phyloP scores from a whole-genome alignment of 139 green algal genomes.

The Haematococcus lacustris region DNA sequence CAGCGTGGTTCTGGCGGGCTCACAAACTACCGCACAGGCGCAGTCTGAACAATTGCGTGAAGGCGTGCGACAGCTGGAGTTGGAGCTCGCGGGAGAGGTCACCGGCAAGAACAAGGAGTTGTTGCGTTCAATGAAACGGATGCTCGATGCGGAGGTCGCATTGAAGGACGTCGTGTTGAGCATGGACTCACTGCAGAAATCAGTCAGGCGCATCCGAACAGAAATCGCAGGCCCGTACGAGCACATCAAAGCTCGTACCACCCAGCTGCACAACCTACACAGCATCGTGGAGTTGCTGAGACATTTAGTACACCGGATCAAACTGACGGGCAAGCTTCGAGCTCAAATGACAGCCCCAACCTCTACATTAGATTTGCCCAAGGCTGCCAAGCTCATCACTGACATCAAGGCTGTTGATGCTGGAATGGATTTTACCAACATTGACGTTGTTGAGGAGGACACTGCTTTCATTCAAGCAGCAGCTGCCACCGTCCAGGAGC shows the following conservation, averaged over 20 bases:
- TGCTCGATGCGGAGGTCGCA: conserved; percentile 49
- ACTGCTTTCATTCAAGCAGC: conserved; percentile 46
- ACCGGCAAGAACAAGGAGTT: conserved; percentile 44
- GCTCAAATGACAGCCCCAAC: conserved; percentile 25
- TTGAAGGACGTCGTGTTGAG: conserved; percentile 52
- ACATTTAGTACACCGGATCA: conserved; percentile 49
- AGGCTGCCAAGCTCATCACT: conserved; percentile 71
- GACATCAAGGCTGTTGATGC: conserved; percentile 50
- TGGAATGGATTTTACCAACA: conserved; percentile 49
- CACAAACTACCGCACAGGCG: conserved; percentile 50
- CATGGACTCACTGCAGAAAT: conserved; percentile 56
- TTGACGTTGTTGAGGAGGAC: conserved; percentile 55
- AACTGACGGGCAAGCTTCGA: conserved; percentile 44
- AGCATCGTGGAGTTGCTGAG: conserved; percentile 58
- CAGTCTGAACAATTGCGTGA: conserved; percentile 57
- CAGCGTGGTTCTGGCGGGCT: conserved; percentile 45
- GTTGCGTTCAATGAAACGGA: conserved; percentile 26
- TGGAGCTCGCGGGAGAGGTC: conserved; percentile 41
- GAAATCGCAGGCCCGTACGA: conserved; percentile 61
- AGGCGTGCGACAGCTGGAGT: conserved; percentile 51
- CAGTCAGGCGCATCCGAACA: conserved; percentile 49
- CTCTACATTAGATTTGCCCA: conserved; percentile 66
- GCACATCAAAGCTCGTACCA: conserved; percentile 31
- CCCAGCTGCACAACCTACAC: conserved; percentile 52
- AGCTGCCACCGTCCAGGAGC: conserved; percentile 31